Evolutionary conservation across 1,139 yeast species (phyloP).

Genomic region (Pichia sp.): DNA sequence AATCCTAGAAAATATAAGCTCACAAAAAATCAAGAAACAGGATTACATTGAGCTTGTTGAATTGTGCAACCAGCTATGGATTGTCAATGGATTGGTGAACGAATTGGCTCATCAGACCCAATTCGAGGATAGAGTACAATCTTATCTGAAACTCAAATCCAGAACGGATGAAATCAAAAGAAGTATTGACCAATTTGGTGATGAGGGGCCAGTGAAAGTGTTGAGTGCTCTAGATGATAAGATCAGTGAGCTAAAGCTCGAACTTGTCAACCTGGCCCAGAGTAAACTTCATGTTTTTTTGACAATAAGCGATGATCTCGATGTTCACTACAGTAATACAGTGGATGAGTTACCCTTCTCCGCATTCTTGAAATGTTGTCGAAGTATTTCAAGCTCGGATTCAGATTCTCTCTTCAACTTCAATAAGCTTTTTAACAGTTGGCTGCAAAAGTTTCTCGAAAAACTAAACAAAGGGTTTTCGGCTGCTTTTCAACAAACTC

Average conservation of each 20-base stretch:
- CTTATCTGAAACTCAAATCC: constrained; percentile 18
- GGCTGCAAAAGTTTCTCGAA: constrained; percentile 19
- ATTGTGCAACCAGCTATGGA: constrained; percentile 29
- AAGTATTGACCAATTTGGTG: constrained; percentile 18
- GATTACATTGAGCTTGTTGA: constrained; percentile 25
- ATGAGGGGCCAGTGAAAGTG: constrained; percentile 37
- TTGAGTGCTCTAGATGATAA: constrained; percentile 69
- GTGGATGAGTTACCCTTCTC: constrained; percentile 17
- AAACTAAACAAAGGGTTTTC: constrained; percentile 17
- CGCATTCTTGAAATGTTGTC: constrained; percentile 18
- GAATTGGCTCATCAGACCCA: constrained; percentile 16
- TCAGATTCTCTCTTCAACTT: constrained; percentile 21
- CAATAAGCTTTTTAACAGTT: constrained; percentile 21
- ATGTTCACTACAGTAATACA: constrained; percentile 12
- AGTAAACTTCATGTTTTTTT: constrained; percentile 17
- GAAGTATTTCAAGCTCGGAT: constrained; percentile 8
- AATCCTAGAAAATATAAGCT: no score
- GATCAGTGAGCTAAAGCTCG: constrained; percentile 53
- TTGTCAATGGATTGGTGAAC: constrained; percentile 26
- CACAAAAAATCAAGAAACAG: not conserved
- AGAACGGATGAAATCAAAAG: constrained; percentile 19
- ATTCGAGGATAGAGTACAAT: not conserved
- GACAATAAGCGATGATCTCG: constrained; percentile 13
- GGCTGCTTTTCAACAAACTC: constrained; percentile 2
- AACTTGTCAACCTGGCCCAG: constrained; percentile 12